Percentiles rank a stretch among this genome's conserved stretches.
Evolutionary conservation across 1,284 basidiomycete genomes (phyloP).

Genomic region (Ceratobasidium sp.): DNA sequence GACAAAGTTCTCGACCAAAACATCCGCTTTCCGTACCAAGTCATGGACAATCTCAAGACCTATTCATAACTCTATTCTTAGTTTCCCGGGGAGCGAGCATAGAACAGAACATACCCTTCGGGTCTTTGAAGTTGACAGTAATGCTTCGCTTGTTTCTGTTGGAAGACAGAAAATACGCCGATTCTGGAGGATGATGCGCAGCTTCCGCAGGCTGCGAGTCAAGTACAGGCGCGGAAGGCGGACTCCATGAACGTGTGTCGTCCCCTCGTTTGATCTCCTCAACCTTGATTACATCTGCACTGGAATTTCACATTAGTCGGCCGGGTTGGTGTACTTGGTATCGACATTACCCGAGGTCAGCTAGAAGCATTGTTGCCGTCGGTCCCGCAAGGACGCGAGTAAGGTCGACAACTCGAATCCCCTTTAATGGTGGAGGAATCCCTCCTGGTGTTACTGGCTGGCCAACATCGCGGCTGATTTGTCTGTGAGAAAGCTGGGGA

Average conservation of each 20-base stretch:
- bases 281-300: constrained; percentile 91
- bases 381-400: constrained; percentile 91
- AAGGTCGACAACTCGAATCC: constrained; percentile 82
- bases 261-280: constrained; percentile 84
- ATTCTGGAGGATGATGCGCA: constrained; percentile 82
- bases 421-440: constrained; percentile 78
- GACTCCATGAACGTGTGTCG: constrained; percentile 87
- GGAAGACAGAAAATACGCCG: constrained; percentile 88
- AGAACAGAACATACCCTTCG: constrained; percentile 50
- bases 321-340: neutral
- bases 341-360: constrained; percentile 63
- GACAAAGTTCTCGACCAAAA: constrained; percentile 89
- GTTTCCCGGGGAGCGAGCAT: neutral
- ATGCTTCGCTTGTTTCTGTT: constrained; percentile 92
- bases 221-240: constrained; percentile 72
- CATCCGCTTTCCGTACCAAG: constrained; percentile 78
- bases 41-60: constrained; percentile 81
- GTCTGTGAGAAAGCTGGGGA: neutral
- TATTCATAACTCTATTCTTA: neutral
- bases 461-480: neutral
- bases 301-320: neutral
- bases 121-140: constrained; percentile 84
- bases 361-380: constrained; percentile 87
- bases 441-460: constrained; percentile 47
- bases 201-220: constrained; percentile 58